Evolutionary conservation across 2,329 filamentous ascomycete genomes (phyloP), one percentile per base, ranked within the genome.

Genomic region (Xylaria sp.): DNA sequence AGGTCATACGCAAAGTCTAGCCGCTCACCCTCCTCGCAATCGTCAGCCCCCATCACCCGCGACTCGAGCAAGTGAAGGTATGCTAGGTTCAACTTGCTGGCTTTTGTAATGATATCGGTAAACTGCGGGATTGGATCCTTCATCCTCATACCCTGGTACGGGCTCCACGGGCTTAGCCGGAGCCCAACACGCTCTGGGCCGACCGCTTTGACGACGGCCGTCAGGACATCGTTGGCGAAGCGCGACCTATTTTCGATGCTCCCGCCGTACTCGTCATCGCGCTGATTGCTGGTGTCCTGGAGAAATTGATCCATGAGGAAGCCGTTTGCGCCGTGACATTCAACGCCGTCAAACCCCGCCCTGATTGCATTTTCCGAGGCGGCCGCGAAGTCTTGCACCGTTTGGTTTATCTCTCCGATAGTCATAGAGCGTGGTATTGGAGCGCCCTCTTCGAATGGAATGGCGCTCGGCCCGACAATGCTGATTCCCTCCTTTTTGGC

Each of bases 121-220:
- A 90, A 91, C 63, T 91, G 87, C 0, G 87, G 84, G 8, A 85
- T 69, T 0, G 87, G 87, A 44, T 91, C 80, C 0, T 73, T 66
- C 85, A 90, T 89, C 3, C 77, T 76, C 87, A 90, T 88, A 31
- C 81, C 82, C 62, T 90, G 85, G 75, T 87, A 90, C 0, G 75
- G 74, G 51, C 81, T 84, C 76, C 82, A 90, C 0, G 88, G 88
- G 2, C 80, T 84, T 3, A 91, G 73, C 1, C 88, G 82, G 29
- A 90, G 81, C 1, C 80, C 85, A 2, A 81, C 79, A 11, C 78
- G 77, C 1, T 87, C 80, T 0, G 81, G 71, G 0, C 87, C 87
- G 3, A 84, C 70, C 0, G 77, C 77, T 0, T 71, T 68, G 0
- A 74, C 72, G 0, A 80, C 67, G 2, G 76, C 74, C 25, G 78